These are phyloP conservation scores for Scenedesmus sp. DNA, from an alignment of 163 green algal species.

Conservation along the genomic window DNA sequence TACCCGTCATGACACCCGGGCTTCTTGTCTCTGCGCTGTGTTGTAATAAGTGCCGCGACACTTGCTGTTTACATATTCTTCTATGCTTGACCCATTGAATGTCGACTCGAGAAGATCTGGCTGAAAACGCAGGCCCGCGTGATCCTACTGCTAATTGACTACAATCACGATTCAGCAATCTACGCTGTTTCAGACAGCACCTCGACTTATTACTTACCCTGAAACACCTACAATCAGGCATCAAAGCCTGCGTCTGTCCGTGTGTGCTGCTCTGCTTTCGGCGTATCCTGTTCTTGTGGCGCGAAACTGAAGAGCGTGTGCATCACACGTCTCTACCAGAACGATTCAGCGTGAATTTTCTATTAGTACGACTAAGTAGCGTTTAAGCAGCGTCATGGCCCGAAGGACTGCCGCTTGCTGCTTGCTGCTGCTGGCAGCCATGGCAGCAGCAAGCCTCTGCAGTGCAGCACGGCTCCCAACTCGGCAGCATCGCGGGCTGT, in stretches of 20 bases:
- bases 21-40: neutral
- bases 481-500: neutral
- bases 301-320: neutral
- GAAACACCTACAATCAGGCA: neutral
- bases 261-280: neutral
- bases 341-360: neutral
- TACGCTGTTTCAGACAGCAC: neutral
- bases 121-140: neutral
- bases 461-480: neutral
- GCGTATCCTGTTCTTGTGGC: neutral
- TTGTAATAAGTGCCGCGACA: neutral
- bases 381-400: neutral
- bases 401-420: neutral
- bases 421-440: slow-evolving; percentile 8
- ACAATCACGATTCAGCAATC: neutral
- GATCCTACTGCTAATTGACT: neutral
- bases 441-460: neutral
- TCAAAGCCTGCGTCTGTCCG: neutral
- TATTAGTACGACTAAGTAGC: neutral
- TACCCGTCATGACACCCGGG: neutral
- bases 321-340: neutral
- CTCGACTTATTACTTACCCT: neutral
- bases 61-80: neutral
- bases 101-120: neutral
- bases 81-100: neutral